phyloP scores from a whole-genome alignment of 192 early-diverging fungal genomes.

The Mortierella claussenii region DNA sequence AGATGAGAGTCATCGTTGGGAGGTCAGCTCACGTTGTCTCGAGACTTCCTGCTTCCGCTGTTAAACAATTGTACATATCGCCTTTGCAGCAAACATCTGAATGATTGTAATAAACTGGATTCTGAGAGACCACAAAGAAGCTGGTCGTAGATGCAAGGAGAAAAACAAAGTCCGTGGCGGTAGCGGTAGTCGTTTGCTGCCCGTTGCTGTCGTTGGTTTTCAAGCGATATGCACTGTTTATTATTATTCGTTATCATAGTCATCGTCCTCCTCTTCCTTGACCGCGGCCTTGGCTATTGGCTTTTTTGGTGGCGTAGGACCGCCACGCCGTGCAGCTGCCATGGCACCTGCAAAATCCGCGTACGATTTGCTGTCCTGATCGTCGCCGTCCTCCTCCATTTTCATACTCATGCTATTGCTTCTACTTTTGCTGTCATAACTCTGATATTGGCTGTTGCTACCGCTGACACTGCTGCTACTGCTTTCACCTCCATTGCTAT shows the following conservation, averaged over 20 bases:
- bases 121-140: neutral
- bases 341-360: slow-evolving; percentile 32
- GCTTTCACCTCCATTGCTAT: slow-evolving; percentile 3
- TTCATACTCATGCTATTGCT: slow-evolving; percentile 12
- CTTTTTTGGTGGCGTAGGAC: slow-evolving; percentile 5
- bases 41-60: too few species aligned
- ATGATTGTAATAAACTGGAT: neutral
- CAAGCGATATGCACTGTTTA: too few species aligned
- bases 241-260: slow-evolving; percentile 32
- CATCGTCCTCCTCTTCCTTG: slow-evolving; percentile 40
- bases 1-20: slow-evolving; percentile 33
- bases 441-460: slow-evolving; percentile 5
- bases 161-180: slow-evolving; percentile 10
- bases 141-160: neutral
- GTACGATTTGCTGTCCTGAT: slow-evolving; percentile 1
- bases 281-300: neutral
- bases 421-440: neutral
- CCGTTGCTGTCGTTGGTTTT: too few species aligned
- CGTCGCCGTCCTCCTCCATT: slow-evolving; percentile 31
- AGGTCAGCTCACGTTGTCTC: slow-evolving; percentile 1
- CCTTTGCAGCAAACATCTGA: too few species aligned
- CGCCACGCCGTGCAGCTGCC: slow-evolving; percentile 31
- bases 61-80: too few species aligned
- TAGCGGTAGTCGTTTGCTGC: neutral
- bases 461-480: slow-evolving; percentile 10